Percentiles rank a stretch among this genome's conserved stretches.
Conservation (phyloP, 1,284 basidiomycete species). For the Pseudozyma sp. region DNA sequence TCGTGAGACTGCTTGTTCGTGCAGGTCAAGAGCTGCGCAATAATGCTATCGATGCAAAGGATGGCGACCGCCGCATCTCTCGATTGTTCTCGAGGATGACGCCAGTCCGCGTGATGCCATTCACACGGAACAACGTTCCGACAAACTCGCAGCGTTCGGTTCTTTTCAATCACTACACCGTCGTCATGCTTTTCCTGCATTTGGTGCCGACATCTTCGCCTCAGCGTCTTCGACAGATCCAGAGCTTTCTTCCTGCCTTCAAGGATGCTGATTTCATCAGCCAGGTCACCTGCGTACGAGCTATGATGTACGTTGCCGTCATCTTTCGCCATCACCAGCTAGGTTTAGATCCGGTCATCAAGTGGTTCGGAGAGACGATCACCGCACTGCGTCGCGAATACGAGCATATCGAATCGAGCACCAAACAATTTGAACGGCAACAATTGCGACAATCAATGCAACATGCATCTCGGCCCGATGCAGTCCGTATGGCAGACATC, state of each 20-base stretch:
- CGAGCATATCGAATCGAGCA: slow-evolving; percentile 58
- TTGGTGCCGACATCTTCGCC: slow-evolving; percentile 76
- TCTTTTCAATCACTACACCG: slow-evolving; percentile 86
- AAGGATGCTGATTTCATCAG: slow-evolving; percentile 77
- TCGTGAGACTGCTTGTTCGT: slow-evolving; percentile 80
- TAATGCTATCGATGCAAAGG: slow-evolving; percentile 20
- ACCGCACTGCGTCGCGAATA: slow-evolving; percentile 76
- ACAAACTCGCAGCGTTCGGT: slow-evolving; percentile 79
- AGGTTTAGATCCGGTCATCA: slow-evolving; percentile 74
- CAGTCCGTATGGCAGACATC: slow-evolving; percentile 27
- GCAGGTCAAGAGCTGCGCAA: slow-evolving; percentile 70
- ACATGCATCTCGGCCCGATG: slow-evolving; percentile 4
- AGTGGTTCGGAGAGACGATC: slow-evolving; percentile 79
- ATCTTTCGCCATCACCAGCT: slow-evolving; percentile 76
- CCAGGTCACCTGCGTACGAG: slow-evolving; percentile 80
- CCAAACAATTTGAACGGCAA: slow-evolving; percentile 27
- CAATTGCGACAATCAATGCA: slow-evolving; percentile 28
- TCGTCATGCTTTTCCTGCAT: slow-evolving; percentile 80
- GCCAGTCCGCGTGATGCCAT: slow-evolving; percentile 77
- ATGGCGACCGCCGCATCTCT: slow-evolving; percentile 72
- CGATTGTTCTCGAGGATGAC: slow-evolving; percentile 83
- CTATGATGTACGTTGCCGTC: slow-evolving; percentile 80
- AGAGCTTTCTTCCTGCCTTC: slow-evolving; percentile 77
- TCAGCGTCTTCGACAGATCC: slow-evolving; percentile 75
- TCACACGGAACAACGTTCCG: slow-evolving; percentile 57